phyloP scores from a whole-genome alignment of 2,329 filamentous ascomycete genomes.

The Trichoderma oligosporum region DNA sequence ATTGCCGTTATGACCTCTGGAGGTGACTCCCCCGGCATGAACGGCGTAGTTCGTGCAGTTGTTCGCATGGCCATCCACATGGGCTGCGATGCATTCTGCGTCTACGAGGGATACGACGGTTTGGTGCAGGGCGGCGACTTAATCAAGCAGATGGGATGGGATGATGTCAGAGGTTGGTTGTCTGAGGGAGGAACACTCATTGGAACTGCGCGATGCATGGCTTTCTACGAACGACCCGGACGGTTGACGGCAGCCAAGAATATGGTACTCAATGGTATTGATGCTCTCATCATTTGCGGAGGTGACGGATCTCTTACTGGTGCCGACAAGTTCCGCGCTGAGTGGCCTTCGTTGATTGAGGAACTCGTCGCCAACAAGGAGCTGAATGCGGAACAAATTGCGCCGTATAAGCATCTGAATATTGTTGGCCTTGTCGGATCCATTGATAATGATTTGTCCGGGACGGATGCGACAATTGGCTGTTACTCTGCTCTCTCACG shows the following conservation, averaged over 20 bases:
- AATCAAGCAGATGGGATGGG: slow-evolving; percentile 85
- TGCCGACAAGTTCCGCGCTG: slow-evolving; percentile 84
- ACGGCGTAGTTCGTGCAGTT: slow-evolving; percentile 81
- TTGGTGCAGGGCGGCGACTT: slow-evolving; percentile 83
- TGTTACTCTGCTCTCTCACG: slow-evolving; percentile 90
- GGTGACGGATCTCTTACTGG: slow-evolving; percentile 95
- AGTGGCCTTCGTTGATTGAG: slow-evolving; percentile 84
- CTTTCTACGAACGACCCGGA: slow-evolving; percentile 84
- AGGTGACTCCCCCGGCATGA: slow-evolving; percentile 94
- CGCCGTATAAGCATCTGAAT: slow-evolving; percentile 81
- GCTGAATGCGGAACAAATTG: slow-evolving; percentile 65
- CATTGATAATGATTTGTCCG: slow-evolving; percentile 97
- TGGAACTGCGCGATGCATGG: slow-evolving; percentile 88
- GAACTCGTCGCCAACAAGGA: slow-evolving; percentile 76
- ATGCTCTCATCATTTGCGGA: slow-evolving; percentile 93
- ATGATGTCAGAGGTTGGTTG: slow-evolving; percentile 90
- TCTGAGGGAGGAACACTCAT: slow-evolving; percentile 94
- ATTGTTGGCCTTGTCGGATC: slow-evolving; percentile 95
- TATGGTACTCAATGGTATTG: slow-evolving; percentile 87
- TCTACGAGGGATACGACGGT: slow-evolving; percentile 95
- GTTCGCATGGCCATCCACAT: slow-evolving; percentile 87
- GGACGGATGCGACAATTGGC: slow-evolving; percentile 95
- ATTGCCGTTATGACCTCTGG: slow-evolving; percentile 94
- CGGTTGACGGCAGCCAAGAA: slow-evolving; percentile 87
- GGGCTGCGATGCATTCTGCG: slow-evolving; percentile 72